Conservation (phyloP, 176 grass and related monocot species). For the Avena insularis region DNA sequence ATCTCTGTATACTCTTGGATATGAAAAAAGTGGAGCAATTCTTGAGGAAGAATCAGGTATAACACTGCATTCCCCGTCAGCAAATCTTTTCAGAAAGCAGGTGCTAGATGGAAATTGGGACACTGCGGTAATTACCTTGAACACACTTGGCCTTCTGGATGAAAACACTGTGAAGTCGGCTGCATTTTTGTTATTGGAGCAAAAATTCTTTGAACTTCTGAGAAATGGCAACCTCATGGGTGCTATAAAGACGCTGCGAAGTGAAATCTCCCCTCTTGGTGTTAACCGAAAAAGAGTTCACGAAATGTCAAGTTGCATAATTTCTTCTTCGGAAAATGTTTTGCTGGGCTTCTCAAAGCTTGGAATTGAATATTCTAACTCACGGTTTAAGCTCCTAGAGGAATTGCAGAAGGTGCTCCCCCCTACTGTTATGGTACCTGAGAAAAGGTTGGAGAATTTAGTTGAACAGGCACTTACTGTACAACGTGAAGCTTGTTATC, state of each 20-base stretch:
- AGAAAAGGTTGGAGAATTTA: constrained; percentile 86
- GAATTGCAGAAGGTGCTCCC: constrained; percentile 89
- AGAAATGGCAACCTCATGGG: constrained; percentile 61
- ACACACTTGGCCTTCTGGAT: constrained; percentile 74
- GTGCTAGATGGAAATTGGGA: constrained; percentile 87
- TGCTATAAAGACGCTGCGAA: constrained; percentile 74
- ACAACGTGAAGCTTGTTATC: constrained; percentile 80
- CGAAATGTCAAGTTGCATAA: constrained; percentile 63
- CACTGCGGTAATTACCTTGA: constrained; percentile 67
- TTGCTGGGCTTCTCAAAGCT: constrained; percentile 62
- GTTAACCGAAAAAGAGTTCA: constrained; percentile 78
- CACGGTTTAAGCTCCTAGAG: constrained; percentile 72
- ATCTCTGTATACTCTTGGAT: constrained; percentile 87
- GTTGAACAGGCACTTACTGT: constrained; percentile 86
- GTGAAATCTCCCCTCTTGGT: constrained; percentile 79
- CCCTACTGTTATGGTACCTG: constrained; percentile 79
- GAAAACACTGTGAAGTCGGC: constrained; percentile 69
- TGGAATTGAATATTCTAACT: constrained; percentile 55
- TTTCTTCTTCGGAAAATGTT: constrained; percentile 60
- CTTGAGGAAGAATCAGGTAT: constrained; percentile 98
- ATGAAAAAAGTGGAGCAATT: constrained; percentile 77
- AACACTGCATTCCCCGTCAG: constrained; percentile 62
- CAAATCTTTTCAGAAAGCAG: constrained; percentile 82
- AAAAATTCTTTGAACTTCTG: constrained; percentile 91
- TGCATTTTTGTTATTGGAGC: constrained; percentile 84